Evolutionary conservation across 176 grass and related monocot genomes (phyloP), one percentile per base, ranked within the genome.

Genomic region (Ensete glaucum): DNA sequence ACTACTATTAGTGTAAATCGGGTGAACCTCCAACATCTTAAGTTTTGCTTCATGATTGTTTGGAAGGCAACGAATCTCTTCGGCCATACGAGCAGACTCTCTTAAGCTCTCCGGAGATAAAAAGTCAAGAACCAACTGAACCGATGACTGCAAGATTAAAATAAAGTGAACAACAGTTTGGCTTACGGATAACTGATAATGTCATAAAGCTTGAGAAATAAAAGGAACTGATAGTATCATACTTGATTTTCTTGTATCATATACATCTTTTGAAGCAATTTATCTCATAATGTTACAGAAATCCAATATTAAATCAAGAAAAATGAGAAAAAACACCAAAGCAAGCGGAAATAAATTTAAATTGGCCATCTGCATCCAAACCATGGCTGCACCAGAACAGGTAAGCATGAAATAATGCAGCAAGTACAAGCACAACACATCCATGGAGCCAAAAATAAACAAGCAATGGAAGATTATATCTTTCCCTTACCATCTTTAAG

Each of bases 21-120:
- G 52, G 51, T 25, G 23, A 70, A 98, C 95, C 90, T 98, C 90
- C 1, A 91, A 83, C 88, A 93, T 91, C 84, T 93, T 98, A 57
- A 91, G 68, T 85, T 98, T 98, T 83, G 90, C 95, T 85, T 62
- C 76, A 87, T 98, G 90, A 53, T 88, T 70, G 85, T 93, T 85
- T 52, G 95, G 90, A 22, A 98, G 86, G 73, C 95, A 89, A 24
- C 95, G 95, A 17, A 98, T 93, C 80, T 98, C 95, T 78, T 88
- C 80, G n/a, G 82, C 86, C 80, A 98, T 89, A 50, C 81, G 86
- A 50, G 79, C 78, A 1, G 90, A 91, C 82, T 89, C 90, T 52
- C 69, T 73, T 66, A 98, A 80, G 67, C 90, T 98, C 82, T 94
- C 95, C 16, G 95, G 94, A 48, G 85, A 91, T 63, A 98, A 72